Base-by-base conservation (phyloP, 2,329 filamentous ascomycete genomes). In the Talaromyces sp. region DNA sequence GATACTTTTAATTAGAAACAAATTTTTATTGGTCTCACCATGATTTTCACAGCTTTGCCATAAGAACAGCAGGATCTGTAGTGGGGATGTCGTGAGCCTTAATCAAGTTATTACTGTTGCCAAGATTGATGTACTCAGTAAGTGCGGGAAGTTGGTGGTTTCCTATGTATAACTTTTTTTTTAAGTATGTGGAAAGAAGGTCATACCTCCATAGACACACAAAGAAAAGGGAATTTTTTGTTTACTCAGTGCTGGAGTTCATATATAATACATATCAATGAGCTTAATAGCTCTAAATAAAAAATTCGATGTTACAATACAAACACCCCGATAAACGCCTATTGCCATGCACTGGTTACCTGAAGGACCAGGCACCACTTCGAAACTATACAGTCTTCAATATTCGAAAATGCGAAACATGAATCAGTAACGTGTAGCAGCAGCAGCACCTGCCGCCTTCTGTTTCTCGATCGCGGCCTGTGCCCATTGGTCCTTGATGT, bases 401-500 rank as follows among this genome's bases (percentile, higher is more conserved):
- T 28, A 7, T 28, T 28, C 25, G 25, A 19, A 10, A 6, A 48
- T 33, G 25, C 25, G 28, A 28, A n/a, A 48, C 45, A 33, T 35
- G 45, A 35, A 33, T 33, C 28, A 48, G 45, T 19, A 28, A n/a
- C 45, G 45, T 21, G 28, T 19, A 48, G 45, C 45, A 33, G 45
- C 45, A 33, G 45, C 28, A 33, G 45, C 28, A 19, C 28, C 33
- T 28, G 21, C 35, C 28, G 43, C 17, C 28, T 53, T 58, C 9
- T 40, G 19, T 52, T 52, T 35, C n/a, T 53, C 56, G 19, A 36
- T 43, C 1, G 56, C 56, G 19, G 58, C 56, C 17, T 58, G 25
- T 17, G 69, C 71, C 78, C 78, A 80, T 63, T 75, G 72, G 56
- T 75, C 68, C 64, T 75, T 75, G 60, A 80, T 79, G 46, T 78